These are phyloP conservation scores for Coprinopsis sp. DNA, from an alignment of 768 basidiomycete genomes.

Conservation along the genomic window DNA sequence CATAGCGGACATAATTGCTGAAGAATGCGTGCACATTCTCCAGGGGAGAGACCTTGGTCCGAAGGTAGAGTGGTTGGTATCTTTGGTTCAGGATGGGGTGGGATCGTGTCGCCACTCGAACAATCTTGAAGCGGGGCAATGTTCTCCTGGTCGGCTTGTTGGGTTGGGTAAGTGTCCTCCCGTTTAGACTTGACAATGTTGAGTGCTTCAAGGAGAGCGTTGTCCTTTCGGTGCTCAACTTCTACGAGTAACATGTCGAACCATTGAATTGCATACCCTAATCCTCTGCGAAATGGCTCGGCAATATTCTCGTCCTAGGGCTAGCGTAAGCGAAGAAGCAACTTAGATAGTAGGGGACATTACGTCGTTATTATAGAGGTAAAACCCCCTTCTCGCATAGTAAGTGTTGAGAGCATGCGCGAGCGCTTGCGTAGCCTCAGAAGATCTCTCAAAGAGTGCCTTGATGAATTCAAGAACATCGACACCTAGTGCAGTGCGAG, in stretches of 20 bases:
- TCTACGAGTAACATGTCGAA: slow-evolving; percentile 8
- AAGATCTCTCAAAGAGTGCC: not conserved
- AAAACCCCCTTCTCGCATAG: not conserved
- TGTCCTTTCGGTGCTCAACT: slow-evolving; percentile 10
- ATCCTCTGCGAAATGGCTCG: slow-evolving; percentile 27
- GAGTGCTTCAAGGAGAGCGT: not conserved
- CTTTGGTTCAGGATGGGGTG: slow-evolving; percentile 1
- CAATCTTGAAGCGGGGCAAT: not conserved
- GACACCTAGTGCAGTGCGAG: slow-evolving; percentile 4
- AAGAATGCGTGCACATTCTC: slow-evolving; percentile 19
- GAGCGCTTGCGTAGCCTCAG: not conserved
- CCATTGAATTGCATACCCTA: slow-evolving; percentile 15
- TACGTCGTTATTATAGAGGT: not conserved
- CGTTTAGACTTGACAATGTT: not conserved
- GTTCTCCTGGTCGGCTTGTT: not conserved
- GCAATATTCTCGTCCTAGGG: slow-evolving; percentile 17
- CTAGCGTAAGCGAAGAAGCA: not conserved
- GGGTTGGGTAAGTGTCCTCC: not conserved
- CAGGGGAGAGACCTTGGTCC: too few relatives aligned
- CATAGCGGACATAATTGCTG: slow-evolving; percentile 29
- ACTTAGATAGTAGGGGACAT: not conserved
- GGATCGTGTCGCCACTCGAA: too few relatives aligned
- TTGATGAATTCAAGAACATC: not conserved
- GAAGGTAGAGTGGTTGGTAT: slow-evolving; percentile 1
- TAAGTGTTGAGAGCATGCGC: not conserved